Conservation (phyloP, 257 asterid species). For the Linaria vulgaris region DNA sequence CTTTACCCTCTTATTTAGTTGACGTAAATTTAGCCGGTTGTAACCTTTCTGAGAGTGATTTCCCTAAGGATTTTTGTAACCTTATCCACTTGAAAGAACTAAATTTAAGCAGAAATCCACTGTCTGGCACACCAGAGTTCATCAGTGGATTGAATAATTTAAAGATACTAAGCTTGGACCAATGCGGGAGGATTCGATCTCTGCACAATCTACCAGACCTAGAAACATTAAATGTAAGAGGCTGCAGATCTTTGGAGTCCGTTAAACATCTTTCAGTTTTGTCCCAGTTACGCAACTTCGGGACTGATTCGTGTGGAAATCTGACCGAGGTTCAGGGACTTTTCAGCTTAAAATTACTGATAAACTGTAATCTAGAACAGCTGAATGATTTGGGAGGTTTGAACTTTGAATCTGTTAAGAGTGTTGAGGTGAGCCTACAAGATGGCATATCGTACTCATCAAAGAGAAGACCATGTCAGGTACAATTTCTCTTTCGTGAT, state of each 20-base stretch:
- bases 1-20: background rate
- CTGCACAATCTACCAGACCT: background rate
- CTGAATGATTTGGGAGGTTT: background rate
- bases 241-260: background rate
- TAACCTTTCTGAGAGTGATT: background rate
- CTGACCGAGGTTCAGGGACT: background rate
- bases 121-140: background rate
- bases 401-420: background rate
- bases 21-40: background rate
- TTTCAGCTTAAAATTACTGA: background rate
- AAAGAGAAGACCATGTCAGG: background rate
- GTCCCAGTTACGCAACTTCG: background rate
- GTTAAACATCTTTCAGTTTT: background rate
- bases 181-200: background rate
- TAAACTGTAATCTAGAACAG: background rate
- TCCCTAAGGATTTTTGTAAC: background rate
- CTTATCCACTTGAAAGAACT: background rate
- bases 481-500: background rate
- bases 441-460: background rate
- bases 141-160: background rate
- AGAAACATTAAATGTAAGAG: background rate
- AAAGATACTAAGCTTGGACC: background rate
- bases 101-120: slow-evolving; percentile 3
- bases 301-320: background rate
- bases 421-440: background rate